These are phyloP conservation scores for Globisporangium echinulatum DNA, from an alignment of 352 stramenopile species.

Conservation along the genomic window DNA sequence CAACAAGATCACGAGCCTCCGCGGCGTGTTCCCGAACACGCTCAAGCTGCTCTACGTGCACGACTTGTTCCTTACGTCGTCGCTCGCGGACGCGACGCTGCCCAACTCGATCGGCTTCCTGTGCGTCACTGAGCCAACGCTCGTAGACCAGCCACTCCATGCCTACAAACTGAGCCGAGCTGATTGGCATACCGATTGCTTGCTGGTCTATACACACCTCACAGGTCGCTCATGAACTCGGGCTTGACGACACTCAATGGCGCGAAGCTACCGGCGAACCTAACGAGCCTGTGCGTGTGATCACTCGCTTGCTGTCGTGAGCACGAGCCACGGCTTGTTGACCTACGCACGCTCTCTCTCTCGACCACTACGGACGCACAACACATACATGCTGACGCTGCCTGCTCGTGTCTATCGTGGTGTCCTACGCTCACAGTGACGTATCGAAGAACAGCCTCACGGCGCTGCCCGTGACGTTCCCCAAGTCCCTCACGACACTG, in stretches of 20 bases:
- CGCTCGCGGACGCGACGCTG: slow-evolving; percentile 36
- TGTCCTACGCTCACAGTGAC: slow-evolving; percentile 20
- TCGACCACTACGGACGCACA: too few species aligned
- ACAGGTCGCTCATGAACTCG: slow-evolving; percentile 37
- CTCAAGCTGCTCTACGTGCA: slow-evolving; percentile 67
- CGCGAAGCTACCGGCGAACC: slow-evolving; percentile 31
- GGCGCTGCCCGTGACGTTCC: slow-evolving; percentile 22
- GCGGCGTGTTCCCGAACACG: slow-evolving; percentile 32
- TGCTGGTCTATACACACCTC: too few species aligned
- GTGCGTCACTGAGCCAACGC: slow-evolving; percentile 9
- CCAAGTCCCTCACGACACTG: slow-evolving; percentile 27
- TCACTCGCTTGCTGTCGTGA: not conserved
- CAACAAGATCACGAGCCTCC: slow-evolving; percentile 63
- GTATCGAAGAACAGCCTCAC: slow-evolving; percentile 41
- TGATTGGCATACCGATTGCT: not conserved
- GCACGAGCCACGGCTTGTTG: too few species aligned
- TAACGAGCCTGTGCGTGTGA: slow-evolving; percentile 47
- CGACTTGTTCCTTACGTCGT: slow-evolving; percentile 37
- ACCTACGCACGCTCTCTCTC: not conserved
- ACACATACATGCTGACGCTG: not conserved
- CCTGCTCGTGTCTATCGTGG: not conserved
- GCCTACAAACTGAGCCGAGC: too few species aligned
- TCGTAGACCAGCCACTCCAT: too few species aligned
- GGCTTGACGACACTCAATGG: slow-evolving; percentile 31
- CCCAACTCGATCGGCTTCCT: slow-evolving; percentile 36